phyloP scores from a whole-genome alignment of 192 early-diverging fungal genomes.

The Martensiomyces pterosporus region DNA sequence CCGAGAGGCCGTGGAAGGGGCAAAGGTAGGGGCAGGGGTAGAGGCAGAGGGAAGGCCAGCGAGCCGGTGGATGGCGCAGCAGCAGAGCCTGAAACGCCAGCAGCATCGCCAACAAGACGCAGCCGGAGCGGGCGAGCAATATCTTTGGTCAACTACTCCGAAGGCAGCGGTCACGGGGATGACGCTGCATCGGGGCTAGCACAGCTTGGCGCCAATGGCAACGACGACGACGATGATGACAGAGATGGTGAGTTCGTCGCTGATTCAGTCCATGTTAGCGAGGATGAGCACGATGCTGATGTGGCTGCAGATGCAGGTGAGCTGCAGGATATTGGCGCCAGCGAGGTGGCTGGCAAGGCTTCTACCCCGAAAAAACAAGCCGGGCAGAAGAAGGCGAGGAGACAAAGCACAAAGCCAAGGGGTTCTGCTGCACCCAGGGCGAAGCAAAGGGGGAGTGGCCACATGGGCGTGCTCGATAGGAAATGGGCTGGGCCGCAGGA shows the following conservation, averaged over 20 bases:
- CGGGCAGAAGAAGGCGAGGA: too few species aligned
- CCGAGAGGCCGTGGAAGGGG: neutral
- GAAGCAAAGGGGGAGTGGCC: neutral
- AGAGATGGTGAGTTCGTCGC: slow-evolving; percentile 2
- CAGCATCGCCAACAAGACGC: too few species aligned
- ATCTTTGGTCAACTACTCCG: too few species aligned
- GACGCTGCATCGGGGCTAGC: too few species aligned
- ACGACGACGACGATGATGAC: slow-evolving; percentile 1
- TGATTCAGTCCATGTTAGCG: neutral
- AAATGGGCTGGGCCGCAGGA: slow-evolving; percentile 13
- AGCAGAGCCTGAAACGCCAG: neutral
- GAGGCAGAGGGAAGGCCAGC: slow-evolving; percentile 1
- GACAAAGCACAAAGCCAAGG: neutral
- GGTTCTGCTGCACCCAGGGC: neutral
- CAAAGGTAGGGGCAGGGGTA: slow-evolving; percentile 3
- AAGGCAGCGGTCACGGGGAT: too few species aligned
- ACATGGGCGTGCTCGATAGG: neutral
- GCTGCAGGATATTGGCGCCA: too few species aligned
- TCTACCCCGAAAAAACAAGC: too few species aligned
- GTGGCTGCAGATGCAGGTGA: slow-evolving; percentile 1
- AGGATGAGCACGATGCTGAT: neutral
- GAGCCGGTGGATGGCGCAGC: neutral
- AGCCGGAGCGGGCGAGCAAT: too few species aligned
- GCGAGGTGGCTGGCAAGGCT: too few species aligned
- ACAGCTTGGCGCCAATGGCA: too few species aligned